Evolutionary conservation across 768 basidiomycete species (phyloP), one percentile per base, ranked within the genome.

Genomic region (Amanita polypyramis): DNA sequence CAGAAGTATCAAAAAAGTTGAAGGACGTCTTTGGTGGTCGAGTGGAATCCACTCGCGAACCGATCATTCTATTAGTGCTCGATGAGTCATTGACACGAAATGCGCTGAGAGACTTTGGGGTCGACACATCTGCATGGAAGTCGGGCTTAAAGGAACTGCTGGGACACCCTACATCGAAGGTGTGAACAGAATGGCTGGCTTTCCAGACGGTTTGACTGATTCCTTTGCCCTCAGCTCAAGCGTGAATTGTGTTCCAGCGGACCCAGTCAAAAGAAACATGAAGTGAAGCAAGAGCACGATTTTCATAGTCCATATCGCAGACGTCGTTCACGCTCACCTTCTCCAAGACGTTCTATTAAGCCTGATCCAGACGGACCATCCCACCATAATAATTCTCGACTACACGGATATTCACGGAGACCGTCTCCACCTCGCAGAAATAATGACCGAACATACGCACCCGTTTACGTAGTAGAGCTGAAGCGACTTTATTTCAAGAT

Each of bases 31-130:
- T 51, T 64, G 17, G 65, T 68, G 39, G 51, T 50, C 25, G 41
- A 48, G 8, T 35, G 48, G 25, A 47, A 48, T 19, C n/a, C 35
- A 37, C n/a, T 39, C 14, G 39, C 20, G 12, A 41, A 2, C 75
- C 76, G 0, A 56, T 69, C 43, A 54, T 80, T 20, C 57, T 80
- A 4, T 65, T 81, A 5, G 72, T 79, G 2, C 65, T 72, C 36
- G 62, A 72, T 21, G 64, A 69, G 49, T 57, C 65, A 34, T 57
- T 68, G 52, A 65, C 73, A 0, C 54, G 60, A 5, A 62, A 62
- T n/a, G 59, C 69, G 8, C 61, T 80, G 5, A 53, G 53, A 14
- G 67, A 65, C 25, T 34, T 71, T 10, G 71, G 69, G 9, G 58
- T 79, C 14, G 63, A 76, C 32, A 61, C 61, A 6, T 59, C 60